phyloP scores from a whole-genome alignment of 164 flowering plant genomes.

The Macadamia tetraphylla region DNA sequence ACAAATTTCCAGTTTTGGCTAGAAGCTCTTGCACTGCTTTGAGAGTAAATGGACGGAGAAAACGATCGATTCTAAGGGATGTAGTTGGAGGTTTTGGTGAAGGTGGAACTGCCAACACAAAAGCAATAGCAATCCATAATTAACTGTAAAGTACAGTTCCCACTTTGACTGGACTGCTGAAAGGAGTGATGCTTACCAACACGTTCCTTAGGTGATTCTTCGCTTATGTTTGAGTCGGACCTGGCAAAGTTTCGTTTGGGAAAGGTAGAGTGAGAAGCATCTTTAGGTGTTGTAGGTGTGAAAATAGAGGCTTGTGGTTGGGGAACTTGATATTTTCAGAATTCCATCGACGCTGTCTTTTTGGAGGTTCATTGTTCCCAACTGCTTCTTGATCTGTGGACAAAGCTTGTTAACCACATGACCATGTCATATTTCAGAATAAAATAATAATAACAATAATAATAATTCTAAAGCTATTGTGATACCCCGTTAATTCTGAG shows the following conservation, averaged over 20 bases:
- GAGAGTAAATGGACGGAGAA: conserved; percentile 89
- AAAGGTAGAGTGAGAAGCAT: conserved; percentile 23
- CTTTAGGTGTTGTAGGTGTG: conserved; percentile 41
- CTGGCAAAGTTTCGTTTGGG: conserved; percentile 37
- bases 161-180: neutral
- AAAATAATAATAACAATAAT: too few relatives aligned
- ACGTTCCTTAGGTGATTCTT: conserved; percentile 70
- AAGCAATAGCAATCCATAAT: neutral
- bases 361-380: conserved; percentile 48
- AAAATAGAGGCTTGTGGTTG: conserved; percentile 33
- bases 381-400: conserved; percentile 48
- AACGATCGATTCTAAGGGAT: conserved; percentile 81
- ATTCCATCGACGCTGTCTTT: conserved; percentile 82
- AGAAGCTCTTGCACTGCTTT: conserved; percentile 96
- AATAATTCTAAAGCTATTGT: too few relatives aligned
- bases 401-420: neutral
- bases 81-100: conserved; percentile 62
- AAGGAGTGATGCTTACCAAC: conserved; percentile 46
- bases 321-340: conserved; percentile 43
- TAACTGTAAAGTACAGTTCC: neutral
- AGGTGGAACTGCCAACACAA: conserved; percentile 65
- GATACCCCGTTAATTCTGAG: too few relatives aligned
- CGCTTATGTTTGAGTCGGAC: conserved; percentile 47
- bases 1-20: conserved; percentile 71
- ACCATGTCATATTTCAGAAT: too few relatives aligned